Base-by-base conservation (phyloP, 139 green algal genomes). In the Chlamydomonas urium region DNA sequence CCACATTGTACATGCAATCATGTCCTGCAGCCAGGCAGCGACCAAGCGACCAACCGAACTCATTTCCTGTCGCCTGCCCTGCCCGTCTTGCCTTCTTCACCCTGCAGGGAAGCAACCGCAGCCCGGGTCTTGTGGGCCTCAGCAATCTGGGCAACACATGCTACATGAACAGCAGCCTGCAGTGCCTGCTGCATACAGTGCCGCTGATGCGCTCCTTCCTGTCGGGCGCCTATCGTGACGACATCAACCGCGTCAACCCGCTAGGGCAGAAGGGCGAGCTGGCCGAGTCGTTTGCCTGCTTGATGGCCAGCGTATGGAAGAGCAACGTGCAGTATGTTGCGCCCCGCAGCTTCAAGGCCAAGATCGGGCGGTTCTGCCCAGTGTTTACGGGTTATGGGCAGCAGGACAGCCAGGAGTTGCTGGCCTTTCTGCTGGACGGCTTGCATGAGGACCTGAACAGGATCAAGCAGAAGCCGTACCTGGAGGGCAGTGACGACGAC, bases 391-490 rank as follows among this genome's bases (percentile, higher is more conserved):
- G 92, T 17, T 98, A 98, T 74, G 82, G 83, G 36, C 94, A 98
- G 85, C 94, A 98, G 66, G 94, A 98, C 77, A 81, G 69, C 48
- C 83, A 88, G 79, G 90, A 94, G 86, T 86, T 99, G 65, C 83
- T 98, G 35, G 90, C 90, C 1, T 98, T 97, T 76, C 86, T 98
- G 75, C 79, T 99, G 65, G 94, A 98, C 67, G 94, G 94, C 3
- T 76, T 98, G 74, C 93, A 98, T 76, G 93, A 98, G 78, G 94
- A 99, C 83, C 81, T 98, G 58, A 99, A 99, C 81, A 79, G 93
- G 37, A 90, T 98, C 60, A 78, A 87, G 59, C 50, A 83, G 34
- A 98, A 98, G 83, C 93, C 92, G 2, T 98, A 98, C 78, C 53
- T 36, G 26, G 17, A 63, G 53, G 53, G 29, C 10, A 17, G 24